Evolutionary conservation across 768 basidiomycete genomes (phyloP).

Genomic region (Sutorius australiensis): DNA sequence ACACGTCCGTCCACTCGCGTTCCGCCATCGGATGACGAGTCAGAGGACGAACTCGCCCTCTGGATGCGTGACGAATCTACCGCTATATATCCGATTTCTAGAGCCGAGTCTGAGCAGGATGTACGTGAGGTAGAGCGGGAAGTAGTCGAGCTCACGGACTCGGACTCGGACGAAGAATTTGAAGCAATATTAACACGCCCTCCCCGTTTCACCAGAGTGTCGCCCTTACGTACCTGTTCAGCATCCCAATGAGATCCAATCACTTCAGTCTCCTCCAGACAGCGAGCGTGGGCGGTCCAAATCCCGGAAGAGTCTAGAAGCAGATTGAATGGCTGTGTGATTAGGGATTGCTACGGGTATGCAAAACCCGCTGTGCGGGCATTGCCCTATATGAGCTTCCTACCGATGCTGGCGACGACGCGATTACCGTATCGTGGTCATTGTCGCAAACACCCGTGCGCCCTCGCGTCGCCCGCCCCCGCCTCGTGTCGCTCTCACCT

Average conservation of each 20-base stretch:
- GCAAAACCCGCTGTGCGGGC: no score
- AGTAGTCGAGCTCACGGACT: conserved; percentile 24
- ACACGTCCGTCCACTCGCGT: conserved; percentile 8
- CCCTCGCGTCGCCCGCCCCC: no score
- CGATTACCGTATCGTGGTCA: no score
- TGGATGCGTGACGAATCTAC: conserved; percentile 44
- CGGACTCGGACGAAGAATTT: conserved; percentile 31
- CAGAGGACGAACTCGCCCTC: conserved; percentile 47
- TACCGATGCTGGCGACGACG: no score
- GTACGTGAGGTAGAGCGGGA: conserved; percentile 15
- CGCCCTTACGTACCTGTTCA: conserved; percentile 6
- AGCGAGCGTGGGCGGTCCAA: conserved; percentile 12
- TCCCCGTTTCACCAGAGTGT: conserved; percentile 9
- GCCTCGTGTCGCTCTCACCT: no score
- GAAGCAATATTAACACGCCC: conserved; percentile 25
- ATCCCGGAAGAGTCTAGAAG: conserved; percentile 1
- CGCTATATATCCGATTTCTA: conserved; percentile 31
- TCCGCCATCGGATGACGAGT: conserved; percentile 27
- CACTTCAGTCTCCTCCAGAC: conserved; percentile 14
- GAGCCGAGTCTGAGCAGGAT: conserved; percentile 17
- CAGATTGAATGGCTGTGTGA: no score
- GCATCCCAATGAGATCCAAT: background rate
- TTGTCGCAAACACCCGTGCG: no score
- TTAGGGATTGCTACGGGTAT: no score
- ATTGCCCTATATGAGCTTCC: no score